Percentiles rank a stretch among this genome's conserved stretches.
These are phyloP conservation scores for Posidonia australis DNA, from an alignment of 106 monocot genomes.

Conservation along the genomic window DNA sequence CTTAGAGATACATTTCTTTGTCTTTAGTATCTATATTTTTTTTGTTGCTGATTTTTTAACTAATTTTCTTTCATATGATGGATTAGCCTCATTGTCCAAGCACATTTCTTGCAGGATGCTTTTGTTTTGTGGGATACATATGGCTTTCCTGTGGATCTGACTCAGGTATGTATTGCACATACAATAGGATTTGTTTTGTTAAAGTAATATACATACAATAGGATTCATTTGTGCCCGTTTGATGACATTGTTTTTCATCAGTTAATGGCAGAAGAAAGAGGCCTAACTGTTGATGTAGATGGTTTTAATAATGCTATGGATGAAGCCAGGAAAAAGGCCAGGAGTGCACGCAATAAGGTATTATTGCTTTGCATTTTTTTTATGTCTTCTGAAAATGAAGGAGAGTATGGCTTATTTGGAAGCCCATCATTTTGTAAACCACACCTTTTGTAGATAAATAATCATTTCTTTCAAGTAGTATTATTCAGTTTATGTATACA, in stretches of 20 bases:
- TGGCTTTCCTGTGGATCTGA: slow-evolving; percentile 95
- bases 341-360: slow-evolving; percentile 86
- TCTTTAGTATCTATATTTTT: not conserved
- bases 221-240: not conserved
- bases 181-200: not conserved
- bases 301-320: slow-evolving; percentile 89
- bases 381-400: no score
- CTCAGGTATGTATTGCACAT: slow-evolving; percentile 43
- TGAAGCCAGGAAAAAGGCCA: slow-evolving; percentile 88
- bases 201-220: not conserved
- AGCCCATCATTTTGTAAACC: no score
- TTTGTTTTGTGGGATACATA: slow-evolving; percentile 95
- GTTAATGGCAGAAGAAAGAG: slow-evolving; percentile 97
- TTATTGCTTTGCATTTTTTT: not conserved
- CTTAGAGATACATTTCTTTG: not conserved
- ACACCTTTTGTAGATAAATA: no score
- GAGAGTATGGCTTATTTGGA: no score
- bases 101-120: slow-evolving; percentile 54
- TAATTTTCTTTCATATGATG: not conserved
- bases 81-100: not conserved
- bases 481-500: no score
- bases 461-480: no score
- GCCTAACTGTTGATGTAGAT: slow-evolving; percentile 62
- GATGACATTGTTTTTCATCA: slow-evolving; percentile 15
- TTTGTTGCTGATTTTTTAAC: no score